Base-by-base conservation (phyloP, 2,329 filamentous ascomycete genomes). In the Verticillium zaregamsianum region DNA sequence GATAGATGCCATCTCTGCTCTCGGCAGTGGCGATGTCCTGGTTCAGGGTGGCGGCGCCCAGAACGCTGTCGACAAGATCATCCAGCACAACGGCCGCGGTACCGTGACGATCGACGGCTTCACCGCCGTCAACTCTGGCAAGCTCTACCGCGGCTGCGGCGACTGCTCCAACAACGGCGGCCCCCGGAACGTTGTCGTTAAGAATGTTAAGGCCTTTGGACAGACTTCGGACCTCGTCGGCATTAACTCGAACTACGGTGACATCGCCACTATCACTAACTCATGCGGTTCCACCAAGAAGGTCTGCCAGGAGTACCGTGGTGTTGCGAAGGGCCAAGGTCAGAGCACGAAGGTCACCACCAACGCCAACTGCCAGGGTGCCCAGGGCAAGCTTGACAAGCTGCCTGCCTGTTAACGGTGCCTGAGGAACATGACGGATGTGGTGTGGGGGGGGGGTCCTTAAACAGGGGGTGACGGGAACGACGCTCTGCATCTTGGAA, bases 121-220 rank as follows among this genome's bases (percentile, higher is more conserved):
- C 67, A 76, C 73, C 28, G 74, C 76, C 59, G 69, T 73, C 61
- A 72, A 72, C 61, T 76, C 76, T 14, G 78, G 77, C 33, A 80
- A 79, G 62, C 70, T 80, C n/a, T 79, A 79, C 69, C 75, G 77
- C 63, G 71, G 71, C 25, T 80, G 77, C 65, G 77, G 77, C 45
- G 78, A 81, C 71, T 65, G 61, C 32, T 12, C 39, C n/a, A 83
- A 80, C 74, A 64, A 62, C 39, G 60, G 59, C 39, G 61, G 60
- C 8, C 61, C 58, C 40, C 58, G 62, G 20, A 61, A 61, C 59
- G 55, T 59, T n/a, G 62, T 59, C n/a, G 56, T 57, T 7, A 61
- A 61, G 59, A 59, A 59, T 17, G 62, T 59, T 25, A 61, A 64
- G 40, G 63, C 61, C 8, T 81, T n/a, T 25, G 57, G 57, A 11